Evolutionary conservation across 225 moss, liverwort and hornwort genomes (phyloP).

Genomic region (Physcomitrium patens): DNA sequence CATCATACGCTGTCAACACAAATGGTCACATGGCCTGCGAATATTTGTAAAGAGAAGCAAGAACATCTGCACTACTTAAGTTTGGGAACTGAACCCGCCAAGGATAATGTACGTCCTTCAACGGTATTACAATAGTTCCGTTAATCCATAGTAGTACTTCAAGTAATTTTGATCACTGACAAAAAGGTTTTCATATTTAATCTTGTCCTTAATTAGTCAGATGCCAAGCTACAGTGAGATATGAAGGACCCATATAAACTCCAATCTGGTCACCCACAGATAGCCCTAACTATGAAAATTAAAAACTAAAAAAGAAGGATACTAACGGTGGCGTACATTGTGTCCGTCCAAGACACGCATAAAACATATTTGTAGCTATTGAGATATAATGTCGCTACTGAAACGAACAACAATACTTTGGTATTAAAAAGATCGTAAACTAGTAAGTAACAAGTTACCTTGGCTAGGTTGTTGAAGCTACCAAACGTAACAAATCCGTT

Average conservation of each 20-base stretch:
- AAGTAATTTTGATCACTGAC: conserved; percentile 13
- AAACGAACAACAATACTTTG: neutral
- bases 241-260: too few relatives aligned
- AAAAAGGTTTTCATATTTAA: conserved; percentile 1
- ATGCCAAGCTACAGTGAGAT: too few relatives aligned
- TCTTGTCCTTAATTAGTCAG: neutral
- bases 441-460: conserved; percentile 46
- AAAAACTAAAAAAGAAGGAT: too few relatives aligned
- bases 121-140: conserved; percentile 2
- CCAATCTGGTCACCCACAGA: conserved; percentile 9
- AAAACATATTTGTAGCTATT: too few relatives aligned
- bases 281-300: neutral
- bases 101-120: conserved; percentile 10
- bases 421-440: neutral
- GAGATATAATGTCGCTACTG: neutral
- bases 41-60: conserved; percentile 23
- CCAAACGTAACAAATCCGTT: conserved; percentile 97
- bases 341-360: too few relatives aligned
- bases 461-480: conserved; percentile 99
- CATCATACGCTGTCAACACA: conserved; percentile 28
- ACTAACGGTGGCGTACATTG: too few relatives aligned
- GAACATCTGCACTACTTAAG: conserved; percentile 19
- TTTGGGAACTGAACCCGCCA: neutral
- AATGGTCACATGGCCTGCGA: conserved; percentile 27
- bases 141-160: conserved; percentile 8